Conservation (phyloP, 2,329 filamentous ascomycete species). For the Microascus cirrosus region DNA sequence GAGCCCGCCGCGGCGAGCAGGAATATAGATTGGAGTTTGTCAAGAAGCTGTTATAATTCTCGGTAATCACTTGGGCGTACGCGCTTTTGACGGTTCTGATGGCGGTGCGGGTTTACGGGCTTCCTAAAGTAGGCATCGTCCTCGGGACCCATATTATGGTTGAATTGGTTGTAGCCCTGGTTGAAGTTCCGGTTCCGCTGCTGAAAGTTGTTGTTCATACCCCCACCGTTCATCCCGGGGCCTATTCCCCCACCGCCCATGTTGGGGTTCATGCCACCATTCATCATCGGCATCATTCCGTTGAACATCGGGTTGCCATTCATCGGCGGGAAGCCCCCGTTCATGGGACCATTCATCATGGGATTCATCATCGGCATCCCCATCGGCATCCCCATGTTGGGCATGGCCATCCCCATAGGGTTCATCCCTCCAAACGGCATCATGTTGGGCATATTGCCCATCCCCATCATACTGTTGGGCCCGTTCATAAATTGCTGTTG, state of each 20-base stretch:
- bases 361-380: slow-evolving; percentile 10
- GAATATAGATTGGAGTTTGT: neutral
- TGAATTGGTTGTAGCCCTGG: slow-evolving; percentile 12
- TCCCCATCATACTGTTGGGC: slow-evolving; percentile 19
- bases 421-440: slow-evolving; percentile 15
- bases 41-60: slow-evolving; percentile 46
- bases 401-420: slow-evolving; percentile 24
- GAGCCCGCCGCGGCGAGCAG: neutral
- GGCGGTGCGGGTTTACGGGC: slow-evolving; percentile 87
- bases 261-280: slow-evolving; percentile 14
- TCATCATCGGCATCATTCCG: slow-evolving; percentile 12
- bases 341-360: slow-evolving; percentile 26
- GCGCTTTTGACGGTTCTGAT: slow-evolving; percentile 69
- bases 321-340: slow-evolving; percentile 8
- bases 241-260: slow-evolving; percentile 20
- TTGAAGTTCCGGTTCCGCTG: slow-evolving; percentile 11
- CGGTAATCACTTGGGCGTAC: slow-evolving; percentile 84
- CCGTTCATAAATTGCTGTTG: slow-evolving; percentile 28
- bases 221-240: slow-evolving; percentile 17
- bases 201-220: slow-evolving; percentile 8
- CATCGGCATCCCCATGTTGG: slow-evolving; percentile 28
- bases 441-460: slow-evolving; percentile 29
- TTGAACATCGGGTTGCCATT: slow-evolving; percentile 1
- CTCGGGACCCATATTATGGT: neutral
- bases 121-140: slow-evolving; percentile 93